A percentile compares a stretch with the other conserved stretches of the same genome.
Evolutionary conservation across 1,284 basidiomycete species (phyloP).

Genomic region (Ganoderma boninense): DNA sequence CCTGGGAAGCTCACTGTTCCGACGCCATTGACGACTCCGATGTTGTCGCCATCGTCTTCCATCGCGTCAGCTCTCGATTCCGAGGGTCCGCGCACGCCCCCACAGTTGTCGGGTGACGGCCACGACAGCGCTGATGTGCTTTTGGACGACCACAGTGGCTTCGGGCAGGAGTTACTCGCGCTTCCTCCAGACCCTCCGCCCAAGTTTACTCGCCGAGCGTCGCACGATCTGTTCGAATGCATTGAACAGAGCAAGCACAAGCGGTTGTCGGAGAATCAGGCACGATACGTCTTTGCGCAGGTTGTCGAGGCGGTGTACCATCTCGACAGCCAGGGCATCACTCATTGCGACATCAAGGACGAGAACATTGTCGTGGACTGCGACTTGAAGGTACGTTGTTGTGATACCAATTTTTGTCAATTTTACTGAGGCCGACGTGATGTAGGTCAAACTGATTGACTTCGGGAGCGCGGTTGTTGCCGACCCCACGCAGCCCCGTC

Average conservation of each 20-base stretch:
- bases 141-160: neutral
- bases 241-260: constrained; percentile 88
- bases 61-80: constrained; percentile 39
- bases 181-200: constrained; percentile 45
- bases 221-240: constrained; percentile 93
- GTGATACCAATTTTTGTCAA: constrained; percentile 3
- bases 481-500: constrained; percentile 70
- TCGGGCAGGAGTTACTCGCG: constrained; percentile 27
- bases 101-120: neutral
- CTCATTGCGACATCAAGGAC: constrained; percentile 94
- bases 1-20: constrained; percentile 40
- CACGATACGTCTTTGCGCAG: constrained; percentile 86
- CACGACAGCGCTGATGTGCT: neutral
- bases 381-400: constrained; percentile 58
- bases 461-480: constrained; percentile 89
- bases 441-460: constrained; percentile 90
- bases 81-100: constrained; percentile 30
- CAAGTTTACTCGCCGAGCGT: constrained; percentile 75
- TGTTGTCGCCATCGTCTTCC: constrained; percentile 47
- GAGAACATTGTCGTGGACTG: constrained; percentile 91
- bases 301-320: constrained; percentile 88
- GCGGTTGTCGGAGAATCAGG: constrained; percentile 80
- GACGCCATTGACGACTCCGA: constrained; percentile 46
- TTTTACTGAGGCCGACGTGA: constrained; percentile 15
- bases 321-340: constrained; percentile 79